Percentiles rank a stretch among this genome's conserved stretches.
Conservation (phyloP, 176 grass and related monocot genomes). For the Metroxylon sagu region DNA sequence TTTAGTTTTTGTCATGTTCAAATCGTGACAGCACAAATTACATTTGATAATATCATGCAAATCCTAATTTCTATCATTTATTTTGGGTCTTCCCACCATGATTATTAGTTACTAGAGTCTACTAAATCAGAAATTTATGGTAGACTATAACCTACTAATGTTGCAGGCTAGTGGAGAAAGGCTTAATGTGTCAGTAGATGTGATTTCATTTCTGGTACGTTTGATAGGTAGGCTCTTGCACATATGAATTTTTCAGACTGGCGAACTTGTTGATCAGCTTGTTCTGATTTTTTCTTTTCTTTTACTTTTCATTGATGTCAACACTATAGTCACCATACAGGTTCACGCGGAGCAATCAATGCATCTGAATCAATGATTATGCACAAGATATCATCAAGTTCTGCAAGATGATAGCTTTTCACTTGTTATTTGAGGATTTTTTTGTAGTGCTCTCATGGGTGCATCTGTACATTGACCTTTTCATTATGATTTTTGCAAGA, state of each 20-base stretch:
- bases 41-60: background rate
- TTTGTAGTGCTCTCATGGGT: too few species aligned
- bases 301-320: background rate
- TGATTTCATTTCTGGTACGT: conserved; percentile 65
- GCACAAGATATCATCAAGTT: conserved; percentile 78
- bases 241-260: background rate
- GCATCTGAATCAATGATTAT: conserved; percentile 79
- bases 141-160: background rate
- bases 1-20: too few species aligned
- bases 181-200: conserved; percentile 84
- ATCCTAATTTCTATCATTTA: background rate
- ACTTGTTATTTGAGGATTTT: too few species aligned
- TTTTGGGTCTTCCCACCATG: too few species aligned
- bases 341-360: conserved; percentile 59
- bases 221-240: conserved; percentile 41
- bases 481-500: too few species aligned
- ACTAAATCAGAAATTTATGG: too few species aligned
- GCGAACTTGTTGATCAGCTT: too few species aligned
- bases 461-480: too few species aligned
- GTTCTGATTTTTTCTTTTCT: background rate
- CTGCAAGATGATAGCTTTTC: conserved; percentile 37
- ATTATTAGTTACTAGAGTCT: too few species aligned
- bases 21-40: too few species aligned
- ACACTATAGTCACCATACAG: conserved; percentile 95
- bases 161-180: conserved; percentile 76